A percentile compares a stretch with the other conserved stretches of the same genome.
These are phyloP conservation scores for Pichia scutulata DNA, from an alignment of 805 yeast species.

Conservation along the genomic window DNA sequence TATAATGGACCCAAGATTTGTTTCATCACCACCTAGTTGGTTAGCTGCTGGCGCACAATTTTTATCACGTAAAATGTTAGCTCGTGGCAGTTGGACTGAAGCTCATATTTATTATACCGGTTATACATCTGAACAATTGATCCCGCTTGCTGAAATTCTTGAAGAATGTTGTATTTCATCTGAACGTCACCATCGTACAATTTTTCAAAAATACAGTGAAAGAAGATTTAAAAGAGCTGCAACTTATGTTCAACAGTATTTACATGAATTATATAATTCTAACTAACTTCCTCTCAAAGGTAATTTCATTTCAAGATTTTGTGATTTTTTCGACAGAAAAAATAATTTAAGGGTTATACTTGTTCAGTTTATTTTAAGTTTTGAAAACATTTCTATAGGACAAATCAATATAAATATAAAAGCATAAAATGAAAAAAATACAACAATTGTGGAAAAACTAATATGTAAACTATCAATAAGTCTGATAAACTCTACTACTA, in stretches of 20 bases:
- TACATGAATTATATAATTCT: slow-evolving; percentile 5
- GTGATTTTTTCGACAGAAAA: neutral
- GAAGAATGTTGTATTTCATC: slow-evolving; percentile 63
- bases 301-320: neutral
- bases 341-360: neutral
- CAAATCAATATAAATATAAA: neutral
- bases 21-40: slow-evolving; percentile 65
- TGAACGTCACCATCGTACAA: slow-evolving; percentile 60
- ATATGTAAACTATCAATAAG: neutral
- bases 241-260: slow-evolving; percentile 61
- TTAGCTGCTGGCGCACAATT: slow-evolving; percentile 83
- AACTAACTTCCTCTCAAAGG: neutral
- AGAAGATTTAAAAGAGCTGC: slow-evolving; percentile 77
- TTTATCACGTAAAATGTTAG: slow-evolving; percentile 64
- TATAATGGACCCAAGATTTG: slow-evolving; percentile 64
- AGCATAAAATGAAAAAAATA: neutral
- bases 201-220: slow-evolving; percentile 84
- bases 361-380: neutral
- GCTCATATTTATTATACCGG: slow-evolving; percentile 88
- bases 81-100: slow-evolving; percentile 75
- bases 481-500: neutral
- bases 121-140: slow-evolving; percentile 76
- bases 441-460: neutral
- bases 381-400: neutral
- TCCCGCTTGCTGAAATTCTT: slow-evolving; percentile 67